Conservation (phyloP, 768 basidiomycete genomes). For the Pleurotus pulmonarius region DNA sequence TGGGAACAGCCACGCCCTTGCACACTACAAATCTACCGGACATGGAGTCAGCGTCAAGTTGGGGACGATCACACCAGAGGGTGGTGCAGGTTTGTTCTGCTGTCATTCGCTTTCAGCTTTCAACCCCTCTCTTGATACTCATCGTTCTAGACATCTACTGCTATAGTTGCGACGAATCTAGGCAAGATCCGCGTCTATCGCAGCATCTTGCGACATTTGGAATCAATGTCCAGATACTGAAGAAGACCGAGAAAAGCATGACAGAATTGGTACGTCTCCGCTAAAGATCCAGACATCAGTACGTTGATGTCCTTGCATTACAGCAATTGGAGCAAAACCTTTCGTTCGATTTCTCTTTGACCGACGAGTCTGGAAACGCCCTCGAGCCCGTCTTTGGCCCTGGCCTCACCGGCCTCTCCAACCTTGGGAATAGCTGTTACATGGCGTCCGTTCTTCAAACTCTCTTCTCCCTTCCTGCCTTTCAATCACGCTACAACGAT, state of each 20-base stretch:
- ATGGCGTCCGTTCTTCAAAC: slow-evolving; percentile 93
- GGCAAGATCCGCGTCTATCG: slow-evolving; percentile 70
- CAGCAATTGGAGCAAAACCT: slow-evolving; percentile 97
- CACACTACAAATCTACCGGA: slow-evolving; percentile 65
- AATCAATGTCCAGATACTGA: slow-evolving; percentile 77
- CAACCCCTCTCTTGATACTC: neutral
- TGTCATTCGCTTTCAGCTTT: neutral
- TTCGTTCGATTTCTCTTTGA: slow-evolving; percentile 90
- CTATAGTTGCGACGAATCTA: slow-evolving; percentile 84
- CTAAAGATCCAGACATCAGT: neutral
- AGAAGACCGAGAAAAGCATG: slow-evolving; percentile 95
- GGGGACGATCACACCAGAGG: slow-evolving; percentile 96
- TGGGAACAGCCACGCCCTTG: slow-evolving; percentile 88
- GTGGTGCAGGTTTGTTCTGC: slow-evolving; percentile 65
- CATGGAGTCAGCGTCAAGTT: slow-evolving; percentile 90
- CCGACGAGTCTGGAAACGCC: slow-evolving; percentile 80
- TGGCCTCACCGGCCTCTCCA: slow-evolving; percentile 84
- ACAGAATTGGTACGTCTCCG: slow-evolving; percentile 73
- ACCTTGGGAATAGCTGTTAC: slow-evolving; percentile 98
- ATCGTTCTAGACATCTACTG: slow-evolving; percentile 77
- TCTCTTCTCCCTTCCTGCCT: slow-evolving; percentile 75
- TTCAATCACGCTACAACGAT: slow-evolving; percentile 66
- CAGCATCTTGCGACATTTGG: slow-evolving; percentile 78
- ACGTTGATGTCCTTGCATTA: neutral
- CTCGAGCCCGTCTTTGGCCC: slow-evolving; percentile 87